Evolutionary conservation across 2,329 filamentous ascomycete species (phyloP), one percentile per base, ranked within the genome.

Genomic region (Coniochaeta prunicola): DNA sequence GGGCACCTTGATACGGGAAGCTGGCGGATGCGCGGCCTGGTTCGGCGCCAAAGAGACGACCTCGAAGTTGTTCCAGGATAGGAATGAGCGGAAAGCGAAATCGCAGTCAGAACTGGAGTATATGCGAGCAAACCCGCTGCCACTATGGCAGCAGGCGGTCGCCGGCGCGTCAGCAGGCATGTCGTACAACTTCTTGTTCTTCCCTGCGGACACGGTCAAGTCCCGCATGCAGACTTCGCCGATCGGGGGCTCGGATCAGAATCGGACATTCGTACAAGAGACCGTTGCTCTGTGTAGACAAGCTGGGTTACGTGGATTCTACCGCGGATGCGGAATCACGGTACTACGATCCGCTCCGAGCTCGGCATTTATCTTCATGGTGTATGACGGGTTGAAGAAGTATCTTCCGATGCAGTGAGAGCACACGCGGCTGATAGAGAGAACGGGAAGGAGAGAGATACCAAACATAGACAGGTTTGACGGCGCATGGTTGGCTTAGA

Each of bases 291-390:
- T 97, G n/a, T 99, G 91, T 89, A 82, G 80, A 61, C 84, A 91
- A 67, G 86, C 92, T 60, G 94, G 94, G 0, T 60, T 97, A 21
- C 87, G 84, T 63, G 93, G 92, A 1, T 78, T 97, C 71, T 99
- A 99, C 71, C 86, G 93, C 57, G 94, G 94, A 3, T 99, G 94
- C 67, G 94, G 94, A 33, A 94, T 99, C 64, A 99, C 94, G 0
- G 91, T 94, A 53, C 79, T 87, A 33, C 84, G 94, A 61, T 89
- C 92, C 36, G 92, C 92, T 33, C 94, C 94, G 2, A 97, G 92
- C 73, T 97, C 92, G n/a, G 94, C 94, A 8, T 92, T 97, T 69
- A 99, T 99, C 61, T 99, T 99, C 69, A 92, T 94, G 62, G 86
- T 97, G 61, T 97, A 92, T 70, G 94, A 97, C 74, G 89, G 87